These are phyloP conservation scores for Macadamia integrifolia DNA, from an alignment of 164 flowering plant species.

Conservation along the genomic window DNA sequence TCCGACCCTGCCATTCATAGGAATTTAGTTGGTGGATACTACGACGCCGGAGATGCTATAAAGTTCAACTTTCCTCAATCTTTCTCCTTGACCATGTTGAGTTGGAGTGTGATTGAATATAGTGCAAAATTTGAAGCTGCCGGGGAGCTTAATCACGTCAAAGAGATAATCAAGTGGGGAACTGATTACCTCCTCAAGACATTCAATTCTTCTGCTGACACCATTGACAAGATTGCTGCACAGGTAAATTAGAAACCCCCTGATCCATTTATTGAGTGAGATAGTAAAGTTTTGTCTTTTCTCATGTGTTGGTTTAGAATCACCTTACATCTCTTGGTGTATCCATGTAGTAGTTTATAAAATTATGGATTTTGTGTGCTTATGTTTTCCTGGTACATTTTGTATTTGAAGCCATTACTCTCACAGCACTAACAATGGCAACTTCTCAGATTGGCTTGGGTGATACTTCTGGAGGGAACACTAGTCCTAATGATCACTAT, in stretches of 20 bases:
- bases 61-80: slow-evolving; percentile 86
- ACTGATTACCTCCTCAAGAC: slow-evolving; percentile 89
- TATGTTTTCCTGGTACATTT: background rate
- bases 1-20: slow-evolving; percentile 32
- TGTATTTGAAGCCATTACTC: background rate
- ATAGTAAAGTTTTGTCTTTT: background rate
- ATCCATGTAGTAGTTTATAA: background rate
- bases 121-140: slow-evolving; percentile 86
- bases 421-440: background rate
- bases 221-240: slow-evolving; percentile 45
- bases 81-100: slow-evolving; percentile 88
- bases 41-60: slow-evolving; percentile 96
- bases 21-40: slow-evolving; percentile 83
- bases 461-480: slow-evolving; percentile 56
- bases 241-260: slow-evolving; percentile 44
- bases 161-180: slow-evolving; percentile 89
- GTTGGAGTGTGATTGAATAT: slow-evolving; percentile 96
- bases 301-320: background rate
- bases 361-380: background rate
- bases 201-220: slow-evolving; percentile 72
- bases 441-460: slow-evolving; percentile 62
- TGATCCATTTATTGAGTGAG: background rate
- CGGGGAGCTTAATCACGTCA: slow-evolving; percentile 83
- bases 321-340: background rate
- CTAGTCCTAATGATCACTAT: slow-evolving; percentile 81